A percentile compares a stretch with the other conserved stretches of the same genome.
These are phyloP conservation scores for Penicillium canescens DNA, from an alignment of 495 filamentous ascomycete species.

Conservation along the genomic window DNA sequence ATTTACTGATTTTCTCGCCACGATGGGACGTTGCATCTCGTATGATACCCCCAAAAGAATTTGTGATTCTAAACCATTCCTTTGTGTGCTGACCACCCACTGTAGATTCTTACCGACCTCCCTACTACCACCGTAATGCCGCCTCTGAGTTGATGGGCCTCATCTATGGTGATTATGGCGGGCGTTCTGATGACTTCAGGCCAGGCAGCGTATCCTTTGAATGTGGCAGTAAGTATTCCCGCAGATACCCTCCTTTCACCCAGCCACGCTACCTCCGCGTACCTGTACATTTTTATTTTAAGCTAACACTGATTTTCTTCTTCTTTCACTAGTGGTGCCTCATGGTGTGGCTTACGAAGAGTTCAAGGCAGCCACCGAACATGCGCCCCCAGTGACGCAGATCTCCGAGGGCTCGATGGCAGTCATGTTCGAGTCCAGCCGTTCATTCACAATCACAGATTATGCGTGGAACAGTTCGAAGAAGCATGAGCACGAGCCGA, in stretches of 20 bases:
- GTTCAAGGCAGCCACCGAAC: constrained; percentile 58
- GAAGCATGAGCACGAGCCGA: constrained; percentile 56
- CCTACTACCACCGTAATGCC: constrained; percentile 53
- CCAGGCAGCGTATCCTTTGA: constrained; percentile 59
- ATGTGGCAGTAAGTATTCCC: constrained; percentile 42
- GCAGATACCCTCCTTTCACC: no score
- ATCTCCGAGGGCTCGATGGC: constrained; percentile 52
- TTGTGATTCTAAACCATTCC: not conserved
- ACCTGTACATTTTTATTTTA: no score
- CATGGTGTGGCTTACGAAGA: constrained; percentile 64
- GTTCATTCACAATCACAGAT: constrained; percentile 52
- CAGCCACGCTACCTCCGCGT: no score
- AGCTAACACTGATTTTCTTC: no score
- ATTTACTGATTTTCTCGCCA: constrained; percentile 51
- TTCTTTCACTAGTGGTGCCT: constrained; percentile 56
- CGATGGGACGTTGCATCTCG: constrained; percentile 50
- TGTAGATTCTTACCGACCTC: constrained; percentile 48
- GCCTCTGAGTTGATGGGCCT: constrained; percentile 53
- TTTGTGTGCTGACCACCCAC: no score
- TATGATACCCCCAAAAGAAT: constrained; percentile 15
- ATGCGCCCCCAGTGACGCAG: constrained; percentile 41
- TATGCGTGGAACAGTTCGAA: constrained; percentile 53
- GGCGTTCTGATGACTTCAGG: constrained; percentile 57
- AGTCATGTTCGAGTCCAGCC: constrained; percentile 61
- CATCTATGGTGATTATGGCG: constrained; percentile 55